Conservation (phyloP, 371 early-diverging fungal species). For the Apophysomyces variabilis region DNA sequence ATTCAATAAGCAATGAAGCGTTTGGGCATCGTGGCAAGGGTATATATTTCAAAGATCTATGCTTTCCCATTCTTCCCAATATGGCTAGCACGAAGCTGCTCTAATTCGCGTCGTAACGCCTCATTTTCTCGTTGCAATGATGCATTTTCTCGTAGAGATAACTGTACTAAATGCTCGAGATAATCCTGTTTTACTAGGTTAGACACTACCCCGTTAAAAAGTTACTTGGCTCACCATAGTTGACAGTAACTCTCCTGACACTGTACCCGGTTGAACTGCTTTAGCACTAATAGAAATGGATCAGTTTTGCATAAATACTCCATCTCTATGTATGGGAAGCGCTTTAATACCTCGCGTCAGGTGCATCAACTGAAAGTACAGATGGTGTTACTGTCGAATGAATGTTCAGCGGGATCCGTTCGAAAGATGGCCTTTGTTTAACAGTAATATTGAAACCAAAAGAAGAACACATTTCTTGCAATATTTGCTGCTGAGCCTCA, state of each 20-base stretch:
- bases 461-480: conserved; percentile 26
- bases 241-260: not conserved
- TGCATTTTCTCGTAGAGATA: conserved; percentile 52
- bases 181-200: conserved; percentile 19
- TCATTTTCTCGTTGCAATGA: conserved; percentile 60
- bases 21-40: not conserved
- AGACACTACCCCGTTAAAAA: not conserved
- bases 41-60: not conserved
- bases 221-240: not conserved
- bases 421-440: not conserved
- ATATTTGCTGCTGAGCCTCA: conserved; percentile 36
- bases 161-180: conserved; percentile 52
- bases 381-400: not conserved
- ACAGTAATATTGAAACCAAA: not conserved
- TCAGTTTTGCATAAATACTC: not conserved
- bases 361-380: not conserved
- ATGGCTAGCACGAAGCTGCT: conserved; percentile 23
- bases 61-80: not conserved
- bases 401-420: not conserved
- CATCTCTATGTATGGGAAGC: not conserved
- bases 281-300: not conserved
- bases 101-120: conserved; percentile 52
- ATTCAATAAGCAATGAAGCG: not conserved
- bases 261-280: not conserved
- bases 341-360: not conserved